Percentiles rank a stretch among this genome's conserved stretches.
These are phyloP conservation scores for Candida morakotiae DNA, from an alignment of 805 yeast species.

Conservation along the genomic window DNA sequence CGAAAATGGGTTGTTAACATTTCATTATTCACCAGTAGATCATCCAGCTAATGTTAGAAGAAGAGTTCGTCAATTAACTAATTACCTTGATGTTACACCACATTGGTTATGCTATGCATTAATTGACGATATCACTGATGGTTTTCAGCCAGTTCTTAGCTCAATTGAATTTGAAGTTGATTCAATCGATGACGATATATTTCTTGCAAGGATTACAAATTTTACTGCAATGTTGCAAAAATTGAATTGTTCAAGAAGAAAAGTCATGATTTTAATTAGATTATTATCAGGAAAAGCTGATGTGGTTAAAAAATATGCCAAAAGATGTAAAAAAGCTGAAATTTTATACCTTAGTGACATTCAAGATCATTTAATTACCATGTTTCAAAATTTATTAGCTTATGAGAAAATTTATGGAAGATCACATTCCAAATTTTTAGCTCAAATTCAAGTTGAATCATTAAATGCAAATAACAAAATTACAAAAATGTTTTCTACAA, in stretches of 20 bases:
- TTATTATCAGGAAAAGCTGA: constrained; percentile 91
- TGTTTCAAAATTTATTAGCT: constrained; percentile 85
- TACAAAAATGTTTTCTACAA: constrained; percentile 83
- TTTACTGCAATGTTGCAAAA: constrained; percentile 71
- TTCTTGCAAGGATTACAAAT: constrained; percentile 70
- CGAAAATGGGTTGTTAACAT: constrained; percentile 54
- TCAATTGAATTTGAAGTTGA: constrained; percentile 78
- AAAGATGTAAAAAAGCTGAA: constrained; percentile 80
- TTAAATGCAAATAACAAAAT: constrained; percentile 81
- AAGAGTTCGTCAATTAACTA: constrained; percentile 75
- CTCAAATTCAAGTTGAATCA: constrained; percentile 90
- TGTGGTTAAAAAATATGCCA: constrained; percentile 92
- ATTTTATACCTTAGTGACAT: constrained; percentile 87
- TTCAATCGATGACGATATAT: constrained; percentile 81
- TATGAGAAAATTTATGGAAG: constrained; percentile 92
- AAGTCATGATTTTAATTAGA: constrained; percentile 89
- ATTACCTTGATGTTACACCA: constrained; percentile 71
- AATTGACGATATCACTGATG: constrained; percentile 82
- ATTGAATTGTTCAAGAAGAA: constrained; percentile 85
- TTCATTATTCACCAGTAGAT: constrained; percentile 55
- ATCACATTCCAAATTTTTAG: constrained; percentile 87
- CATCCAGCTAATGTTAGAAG: constrained; percentile 72
- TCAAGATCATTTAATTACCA: constrained; percentile 94
- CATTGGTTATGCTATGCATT: constrained; percentile 82
- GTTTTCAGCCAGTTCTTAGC: constrained; percentile 76